Evolutionary conservation across 139 green algal species (phyloP).

Genomic region (Raphidocelis subcapitata): DNA sequence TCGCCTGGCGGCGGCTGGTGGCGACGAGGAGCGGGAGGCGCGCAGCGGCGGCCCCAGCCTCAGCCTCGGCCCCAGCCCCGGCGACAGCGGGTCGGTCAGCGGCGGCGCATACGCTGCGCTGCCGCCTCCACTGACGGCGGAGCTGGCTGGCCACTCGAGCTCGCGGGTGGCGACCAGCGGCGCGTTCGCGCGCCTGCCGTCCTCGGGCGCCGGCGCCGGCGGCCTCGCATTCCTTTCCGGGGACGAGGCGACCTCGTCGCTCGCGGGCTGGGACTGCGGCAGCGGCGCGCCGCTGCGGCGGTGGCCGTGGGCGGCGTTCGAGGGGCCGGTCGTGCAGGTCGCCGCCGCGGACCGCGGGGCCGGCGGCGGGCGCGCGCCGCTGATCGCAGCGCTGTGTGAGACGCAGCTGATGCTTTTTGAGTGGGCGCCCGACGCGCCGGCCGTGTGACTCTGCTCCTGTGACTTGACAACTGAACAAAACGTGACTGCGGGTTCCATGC

Average conservation of each 20-base stretch:
- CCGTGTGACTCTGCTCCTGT: no score
- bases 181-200: background rate
- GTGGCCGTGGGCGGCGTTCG: no score
- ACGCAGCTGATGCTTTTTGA: background rate
- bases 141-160: slow-evolving; percentile 4
- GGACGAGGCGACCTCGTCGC: background rate
- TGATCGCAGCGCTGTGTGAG: slow-evolving; percentile 24
- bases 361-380: background rate
- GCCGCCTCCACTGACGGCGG: background rate
- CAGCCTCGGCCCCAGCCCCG: background rate
- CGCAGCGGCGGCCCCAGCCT: slow-evolving; percentile 13
- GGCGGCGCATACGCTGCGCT: background rate
- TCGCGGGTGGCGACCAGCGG: background rate
- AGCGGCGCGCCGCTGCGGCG: slow-evolving; percentile 3
- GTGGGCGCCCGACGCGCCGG: background rate
- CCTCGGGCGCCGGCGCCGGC: background rate
- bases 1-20: background rate
- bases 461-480: no score
- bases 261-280: slow-evolving; percentile 16
- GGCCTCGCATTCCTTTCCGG: slow-evolving; percentile 6
- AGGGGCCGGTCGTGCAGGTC: no score
- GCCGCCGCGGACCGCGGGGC: no score
- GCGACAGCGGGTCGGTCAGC: background rate
- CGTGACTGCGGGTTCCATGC: no score
- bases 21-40: no score